These are phyloP conservation scores for Metarhizium rileyi DNA, from an alignment of 2,329 filamentous ascomycete species.

Conservation along the genomic window DNA sequence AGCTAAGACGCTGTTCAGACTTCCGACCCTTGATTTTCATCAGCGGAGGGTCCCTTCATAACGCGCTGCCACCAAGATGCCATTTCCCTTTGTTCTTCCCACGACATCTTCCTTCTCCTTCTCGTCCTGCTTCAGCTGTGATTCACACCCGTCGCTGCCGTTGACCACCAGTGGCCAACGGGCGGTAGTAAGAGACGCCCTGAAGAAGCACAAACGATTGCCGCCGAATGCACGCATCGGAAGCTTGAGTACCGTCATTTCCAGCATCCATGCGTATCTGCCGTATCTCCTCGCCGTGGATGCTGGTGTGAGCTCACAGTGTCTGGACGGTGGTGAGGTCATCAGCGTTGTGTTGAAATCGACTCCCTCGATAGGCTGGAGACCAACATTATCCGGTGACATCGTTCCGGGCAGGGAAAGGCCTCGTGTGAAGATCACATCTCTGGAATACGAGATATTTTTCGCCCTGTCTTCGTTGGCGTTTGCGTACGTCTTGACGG, in stretches of 20 bases:
- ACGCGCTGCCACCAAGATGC: conserved; percentile 52
- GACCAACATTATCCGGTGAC: conserved; percentile 63
- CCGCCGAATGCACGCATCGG: conserved; percentile 58
- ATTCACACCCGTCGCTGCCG: conserved; percentile 82
- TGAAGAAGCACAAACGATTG: conserved; percentile 89
- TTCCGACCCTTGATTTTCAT: not conserved
- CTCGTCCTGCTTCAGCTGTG: conserved; percentile 63
- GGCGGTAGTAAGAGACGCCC: conserved; percentile 67
- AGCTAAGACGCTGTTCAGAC: not conserved
- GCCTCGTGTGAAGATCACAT: conserved; percentile 57
- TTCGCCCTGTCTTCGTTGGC: conserved; percentile 72
- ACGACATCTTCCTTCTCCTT: conserved; percentile 85
- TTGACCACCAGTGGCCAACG: conserved; percentile 74
- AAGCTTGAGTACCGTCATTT: conserved; percentile 60
- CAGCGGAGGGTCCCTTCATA: conserved; percentile 1
- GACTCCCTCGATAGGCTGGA: conserved; percentile 67
- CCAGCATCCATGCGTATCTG: conserved; percentile 65
- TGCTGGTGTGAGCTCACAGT: conserved; percentile 50
- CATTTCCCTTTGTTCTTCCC: conserved; percentile 78
- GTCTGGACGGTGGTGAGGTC: conserved; percentile 39
- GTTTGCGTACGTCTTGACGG: conserved; percentile 62
- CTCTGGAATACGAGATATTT: conserved; percentile 72
- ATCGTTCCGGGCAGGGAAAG: conserved; percentile 54
- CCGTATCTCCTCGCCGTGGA: conserved; percentile 76
- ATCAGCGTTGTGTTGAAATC: conserved; percentile 57